These are phyloP conservation scores for Nakazawaea wyomingensis DNA, from an alignment of 805 yeast genomes.

Conservation along the genomic window DNA sequence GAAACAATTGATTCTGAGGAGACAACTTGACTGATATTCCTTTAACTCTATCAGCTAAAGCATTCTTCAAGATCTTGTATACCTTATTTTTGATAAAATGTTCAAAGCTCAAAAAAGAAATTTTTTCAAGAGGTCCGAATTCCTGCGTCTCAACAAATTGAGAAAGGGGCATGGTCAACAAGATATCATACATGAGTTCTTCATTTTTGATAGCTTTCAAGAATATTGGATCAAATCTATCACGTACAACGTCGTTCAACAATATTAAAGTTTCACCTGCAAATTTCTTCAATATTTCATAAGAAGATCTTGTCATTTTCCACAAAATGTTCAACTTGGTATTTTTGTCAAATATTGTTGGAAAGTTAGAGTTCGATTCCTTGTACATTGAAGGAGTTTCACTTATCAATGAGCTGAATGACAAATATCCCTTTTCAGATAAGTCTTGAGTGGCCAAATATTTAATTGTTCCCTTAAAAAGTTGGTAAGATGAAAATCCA, in stretches of 20 bases:
- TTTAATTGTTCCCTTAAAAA: constrained; percentile 82
- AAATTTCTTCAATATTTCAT: constrained; percentile 52
- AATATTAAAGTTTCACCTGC: constrained; percentile 65
- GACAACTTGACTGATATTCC: constrained; percentile 29
- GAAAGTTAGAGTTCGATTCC: constrained; percentile 60
- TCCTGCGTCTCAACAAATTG: constrained; percentile 34
- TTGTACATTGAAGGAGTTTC: constrained; percentile 41
- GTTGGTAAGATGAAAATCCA: constrained; percentile 90
- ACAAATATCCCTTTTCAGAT: constrained; percentile 54
- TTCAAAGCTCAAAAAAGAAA: constrained; percentile 65
- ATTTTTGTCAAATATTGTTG: constrained; percentile 71
- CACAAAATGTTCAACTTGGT: constrained; percentile 76
- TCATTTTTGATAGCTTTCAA: constrained; percentile 51
- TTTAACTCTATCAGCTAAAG: constrained; percentile 46
- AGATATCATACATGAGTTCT: constrained; percentile 61
- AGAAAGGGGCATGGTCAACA: constrained; percentile 47
- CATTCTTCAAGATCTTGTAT: constrained; percentile 50
- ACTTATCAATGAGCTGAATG: constrained; percentile 55
- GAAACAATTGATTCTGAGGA: constrained; percentile 27
- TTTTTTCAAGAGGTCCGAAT: constrained; percentile 68
- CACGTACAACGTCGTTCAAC: constrained; percentile 74
- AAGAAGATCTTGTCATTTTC: constrained; percentile 71
- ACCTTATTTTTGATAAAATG: constrained; percentile 58
- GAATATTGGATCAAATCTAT: constrained; percentile 76
- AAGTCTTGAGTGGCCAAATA: constrained; percentile 80